Base-by-base conservation (phyloP, 208 protist genomes). In the Trypanosoma rangeli region DNA sequence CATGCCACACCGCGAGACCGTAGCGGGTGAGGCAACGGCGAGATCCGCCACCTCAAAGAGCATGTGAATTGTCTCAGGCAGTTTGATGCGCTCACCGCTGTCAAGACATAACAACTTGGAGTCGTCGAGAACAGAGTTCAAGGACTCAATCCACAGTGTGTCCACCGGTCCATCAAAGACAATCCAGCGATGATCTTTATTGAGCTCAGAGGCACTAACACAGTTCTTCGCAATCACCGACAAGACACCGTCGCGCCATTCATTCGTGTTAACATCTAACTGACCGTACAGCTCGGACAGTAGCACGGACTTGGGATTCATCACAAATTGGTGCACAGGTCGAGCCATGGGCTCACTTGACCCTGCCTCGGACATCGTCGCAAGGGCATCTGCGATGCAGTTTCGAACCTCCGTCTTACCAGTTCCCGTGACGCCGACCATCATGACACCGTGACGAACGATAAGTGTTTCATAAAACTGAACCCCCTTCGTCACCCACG, bases 101-200 rank as follows among this genome's bases (percentile, higher is more conserved):
- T 98, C 95, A 49, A 99, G 85, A 77, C 98, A 99, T 37, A 99
- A 91, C 59, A 98, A 89, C 80, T 98, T 99, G 70, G 97, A 98
- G 84, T 99, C 98, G 81, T 99, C 98, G 28, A 99, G 89, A 26
- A 99, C 97, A 16, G 97, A 98, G 90, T 99, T 99, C 75, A 99
- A 94, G 46, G 97, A 99, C 85, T 99, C 98, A 75, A 99, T 99
- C 98, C 98, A 99, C 5, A 99, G 74, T 24, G 98, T 98, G 82
- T 99, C 98, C 3, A 99, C 98, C 48, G 98, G 98, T 31, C 98
- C 98, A 78, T 99, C 98, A 87, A 98, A 99, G 54, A 99, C 90
- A 58, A 99, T 96, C 96, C 96, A 99, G 60, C 99, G 94, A 75
- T 95, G 89, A 70, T 97, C 86, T 4, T 82, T 80, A 62, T 65